Percentiles rank a stretch among this genome's conserved stretches.
Evolutionary conservation across 768 basidiomycete species (phyloP).

Genomic region (Suillus lakei): DNA sequence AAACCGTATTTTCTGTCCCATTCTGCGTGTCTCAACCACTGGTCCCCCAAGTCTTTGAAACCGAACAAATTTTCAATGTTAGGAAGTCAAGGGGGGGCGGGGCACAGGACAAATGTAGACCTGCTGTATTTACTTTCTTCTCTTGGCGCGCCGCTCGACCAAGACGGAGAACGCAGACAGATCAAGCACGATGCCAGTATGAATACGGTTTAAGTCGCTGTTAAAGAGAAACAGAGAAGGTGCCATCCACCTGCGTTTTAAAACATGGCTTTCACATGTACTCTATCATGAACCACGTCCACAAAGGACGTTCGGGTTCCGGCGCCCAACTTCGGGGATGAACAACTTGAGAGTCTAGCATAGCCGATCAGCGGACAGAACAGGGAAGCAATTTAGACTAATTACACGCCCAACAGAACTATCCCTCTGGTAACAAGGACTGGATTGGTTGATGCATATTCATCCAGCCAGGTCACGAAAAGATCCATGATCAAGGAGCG

Average conservation of each 20-base stretch:
- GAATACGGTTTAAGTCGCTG: background rate
- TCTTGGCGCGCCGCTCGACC: slow-evolving; percentile 8
- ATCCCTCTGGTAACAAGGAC: background rate
- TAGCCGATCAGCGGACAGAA: background rate
- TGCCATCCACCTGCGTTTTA: background rate
- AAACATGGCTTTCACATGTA: background rate
- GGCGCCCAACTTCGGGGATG: background rate
- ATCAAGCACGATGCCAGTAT: background rate
- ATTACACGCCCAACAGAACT: background rate
- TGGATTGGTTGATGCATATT: background rate
- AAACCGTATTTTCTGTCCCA: slow-evolving; percentile 50
- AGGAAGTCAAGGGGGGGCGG: slow-evolving; percentile 41
- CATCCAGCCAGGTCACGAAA: background rate
- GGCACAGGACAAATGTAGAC: slow-evolving; percentile 44
- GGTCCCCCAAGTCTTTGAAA: slow-evolving; percentile 41
- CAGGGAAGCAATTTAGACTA: background rate
- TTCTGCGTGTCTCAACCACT: slow-evolving; percentile 44
- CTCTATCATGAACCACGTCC: background rate
- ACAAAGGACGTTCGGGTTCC: background rate
- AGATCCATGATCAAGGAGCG: background rate
- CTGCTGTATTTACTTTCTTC: slow-evolving; percentile 19
- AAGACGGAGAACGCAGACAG: slow-evolving; percentile 4
- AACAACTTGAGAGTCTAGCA: background rate
- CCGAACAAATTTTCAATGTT: slow-evolving; percentile 50
- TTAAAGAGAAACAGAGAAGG: too few species aligned